phyloP scores from a whole-genome alignment of 768 basidiomycete species.

The Megacollybia marginata region DNA sequence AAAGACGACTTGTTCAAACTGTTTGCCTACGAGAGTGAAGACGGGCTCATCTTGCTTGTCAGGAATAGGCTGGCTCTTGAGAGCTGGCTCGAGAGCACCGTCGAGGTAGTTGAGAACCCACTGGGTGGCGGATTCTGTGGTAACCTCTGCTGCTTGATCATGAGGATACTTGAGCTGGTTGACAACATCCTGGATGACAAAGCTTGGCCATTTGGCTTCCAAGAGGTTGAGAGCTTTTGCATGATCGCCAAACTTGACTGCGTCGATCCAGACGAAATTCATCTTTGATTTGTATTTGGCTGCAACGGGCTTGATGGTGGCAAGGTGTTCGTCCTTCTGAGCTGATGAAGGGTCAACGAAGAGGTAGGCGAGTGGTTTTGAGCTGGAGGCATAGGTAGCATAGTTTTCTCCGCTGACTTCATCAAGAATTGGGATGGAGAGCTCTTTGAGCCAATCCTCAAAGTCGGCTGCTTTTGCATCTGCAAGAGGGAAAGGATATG shows the following conservation, averaged over 20 bases:
- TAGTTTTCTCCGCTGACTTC: conserved; percentile 96
- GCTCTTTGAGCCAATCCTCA: conserved; percentile 70
- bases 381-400: conserved; percentile 68
- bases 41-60: conserved; percentile 78
- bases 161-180: conserved; percentile 88
- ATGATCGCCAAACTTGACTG: conserved; percentile 90
- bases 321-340: conserved; percentile 57
- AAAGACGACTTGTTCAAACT: conserved; percentile 80
- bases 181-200: conserved; percentile 84
- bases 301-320: conserved; percentile 68
- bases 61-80: conserved; percentile 90
- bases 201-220: conserved; percentile 85
- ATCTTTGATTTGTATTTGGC: conserved; percentile 75
- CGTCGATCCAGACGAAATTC: conserved; percentile 99
- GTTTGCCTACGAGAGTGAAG: conserved; percentile 76
- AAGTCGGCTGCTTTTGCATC: conserved; percentile 55
- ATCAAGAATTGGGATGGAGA: conserved; percentile 83
- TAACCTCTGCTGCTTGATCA: conserved; percentile 59
- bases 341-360: conserved; percentile 80
- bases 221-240: conserved; percentile 87
- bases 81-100: conserved; percentile 69
- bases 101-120: conserved; percentile 61
- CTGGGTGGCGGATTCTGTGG: conserved; percentile 44
- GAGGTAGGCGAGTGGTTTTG: conserved; percentile 88
- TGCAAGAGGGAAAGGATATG: conserved; percentile 58